These are phyloP conservation scores for Syncephalis fuscata DNA, from an alignment of 371 early-diverging fungal genomes.

Conservation along the genomic window DNA sequence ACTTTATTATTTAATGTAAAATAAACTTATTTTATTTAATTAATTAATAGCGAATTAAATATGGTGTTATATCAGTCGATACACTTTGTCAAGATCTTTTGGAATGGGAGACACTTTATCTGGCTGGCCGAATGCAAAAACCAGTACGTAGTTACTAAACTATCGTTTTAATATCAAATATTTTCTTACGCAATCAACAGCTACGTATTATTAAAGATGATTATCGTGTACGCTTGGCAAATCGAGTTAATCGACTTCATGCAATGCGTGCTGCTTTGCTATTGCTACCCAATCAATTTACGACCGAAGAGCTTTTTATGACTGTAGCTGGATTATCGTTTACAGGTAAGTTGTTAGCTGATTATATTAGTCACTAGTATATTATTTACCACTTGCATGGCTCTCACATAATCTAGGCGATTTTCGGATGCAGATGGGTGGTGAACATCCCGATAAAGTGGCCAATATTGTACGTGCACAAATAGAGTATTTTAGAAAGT, in stretches of 20 bases:
- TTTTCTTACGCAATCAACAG: too few relatives aligned
- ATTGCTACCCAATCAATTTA: conserved; percentile 65
- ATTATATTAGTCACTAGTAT: too few relatives aligned
- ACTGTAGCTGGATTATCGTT: conserved; percentile 83
- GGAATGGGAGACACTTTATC: conserved; percentile 87
- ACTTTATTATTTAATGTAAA: background rate
- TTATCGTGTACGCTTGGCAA: conserved; percentile 67
- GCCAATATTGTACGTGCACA: conserved; percentile 81
- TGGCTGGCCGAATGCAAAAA: conserved; percentile 95
- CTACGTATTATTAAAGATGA: conserved; percentile 73
- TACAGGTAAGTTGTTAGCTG: conserved; percentile 17
- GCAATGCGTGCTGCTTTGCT: conserved; percentile 76
- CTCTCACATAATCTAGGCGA: conserved; percentile 38
- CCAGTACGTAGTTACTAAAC: conserved; percentile 50
- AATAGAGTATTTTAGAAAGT: conserved; percentile 48
- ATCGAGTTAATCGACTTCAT: conserved; percentile 71
- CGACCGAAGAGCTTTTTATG: conserved; percentile 61
- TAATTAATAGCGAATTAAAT: conserved; percentile 54
- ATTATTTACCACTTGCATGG: background rate
- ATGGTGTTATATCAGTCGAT: conserved; percentile 90
- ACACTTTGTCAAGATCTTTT: conserved; percentile 65
- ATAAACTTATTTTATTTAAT: background rate
- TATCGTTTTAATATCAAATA: background rate
- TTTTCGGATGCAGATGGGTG: conserved; percentile 68
- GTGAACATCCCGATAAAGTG: conserved; percentile 91